Base-by-base conservation (phyloP, 2,329 filamentous ascomycete species). In the Colletotrichum siamense region DNA sequence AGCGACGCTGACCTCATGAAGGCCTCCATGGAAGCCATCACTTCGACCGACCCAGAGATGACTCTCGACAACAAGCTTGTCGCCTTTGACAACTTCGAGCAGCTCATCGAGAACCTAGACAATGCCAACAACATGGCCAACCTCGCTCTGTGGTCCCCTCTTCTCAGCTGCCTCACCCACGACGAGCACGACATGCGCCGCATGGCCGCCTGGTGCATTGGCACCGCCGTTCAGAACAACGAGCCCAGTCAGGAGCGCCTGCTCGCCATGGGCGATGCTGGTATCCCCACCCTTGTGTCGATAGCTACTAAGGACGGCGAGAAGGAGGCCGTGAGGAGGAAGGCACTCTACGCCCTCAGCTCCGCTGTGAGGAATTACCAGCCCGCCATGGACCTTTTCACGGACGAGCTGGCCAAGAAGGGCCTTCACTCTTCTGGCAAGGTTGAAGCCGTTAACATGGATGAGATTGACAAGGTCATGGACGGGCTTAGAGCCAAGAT, bases 211-310 rank as follows among this genome's bases (percentile, higher is more conserved):
- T 98, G 95, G 95, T 98, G 96, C 87, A 88, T 97, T 75, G 95
- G 95, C 67, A 98, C 96, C 8, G 96, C 97, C 12, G 97, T 99
- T 76, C 96, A 99, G 89, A 99, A 99, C 87, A 99, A 99, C 85
- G 90, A 91, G 80, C 94, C 94, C 83, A 93, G 92, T 67, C 97
- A 99, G 87, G 95, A 97, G 86, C 92, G 91, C 68, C 84, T 92
- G 71, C 79, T 91, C 30, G 89, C 88, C 44, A 85, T 89, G 78
- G 94, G 94, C 36, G 68, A 70, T n/a, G 68, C 68, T 39, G 95
- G 93, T 5, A 88, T 98, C 34, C 91, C 93, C 49, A 90, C 86
- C 36, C 89, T 99, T 26, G 92, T 95, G 10, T 88, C 89, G 66
- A 83, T 98, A 78, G 90, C 90, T 22, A 89, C 92, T 8, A 87